Base-by-base conservation (phyloP, 495 filamentous ascomycete genomes). In the Hamigera avellanea region DNA sequence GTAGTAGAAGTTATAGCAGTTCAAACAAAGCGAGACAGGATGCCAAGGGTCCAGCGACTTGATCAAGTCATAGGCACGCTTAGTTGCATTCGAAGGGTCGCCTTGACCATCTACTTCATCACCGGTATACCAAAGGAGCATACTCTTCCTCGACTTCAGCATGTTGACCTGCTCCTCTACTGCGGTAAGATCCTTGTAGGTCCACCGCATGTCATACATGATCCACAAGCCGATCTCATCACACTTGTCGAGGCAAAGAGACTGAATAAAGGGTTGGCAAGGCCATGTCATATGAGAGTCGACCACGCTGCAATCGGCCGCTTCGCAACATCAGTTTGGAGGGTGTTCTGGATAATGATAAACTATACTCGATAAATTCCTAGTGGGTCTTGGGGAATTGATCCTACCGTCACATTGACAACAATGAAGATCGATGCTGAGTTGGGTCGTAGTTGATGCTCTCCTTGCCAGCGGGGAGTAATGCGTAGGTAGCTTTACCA, bases 1-100 rank as follows among this genome's bases (percentile, higher is more conserved):
- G 48, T 77, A 86, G 49, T 78, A 70, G 56, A 78, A 84, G 48
- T 83, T 75, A 26, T 71, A 66, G 66, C 81, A 86, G 55, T 83
- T 83, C 18, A 84, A 63, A 1, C 70, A 70, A 1, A 83, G 58
- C 0, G 70, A 72, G 3, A 80, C 69, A 0, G 79, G 80, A 50
- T 83, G 80, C 50, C 81, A 83, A 0, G 78, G 78, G 52, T 86
- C 81, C 1, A 80, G 47, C 0, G 42, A 39, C 31, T 67, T 66
- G 44, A 84, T 66, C 1, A 67, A 49, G 3, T 61, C 48, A 43
- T 70, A 69, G 2, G 60, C 47, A 10, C 46, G 37, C 2, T 28
- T 23, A 5, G 69, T 59, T 0, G 59, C 52, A 35, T 72, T 57
- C 17, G 81, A 67, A 9, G 77, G 63, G 44, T 79, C 69, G 38